Base-by-base conservation (phyloP, 1,284 basidiomycete genomes). In the Schizophyllum amplum region DNA sequence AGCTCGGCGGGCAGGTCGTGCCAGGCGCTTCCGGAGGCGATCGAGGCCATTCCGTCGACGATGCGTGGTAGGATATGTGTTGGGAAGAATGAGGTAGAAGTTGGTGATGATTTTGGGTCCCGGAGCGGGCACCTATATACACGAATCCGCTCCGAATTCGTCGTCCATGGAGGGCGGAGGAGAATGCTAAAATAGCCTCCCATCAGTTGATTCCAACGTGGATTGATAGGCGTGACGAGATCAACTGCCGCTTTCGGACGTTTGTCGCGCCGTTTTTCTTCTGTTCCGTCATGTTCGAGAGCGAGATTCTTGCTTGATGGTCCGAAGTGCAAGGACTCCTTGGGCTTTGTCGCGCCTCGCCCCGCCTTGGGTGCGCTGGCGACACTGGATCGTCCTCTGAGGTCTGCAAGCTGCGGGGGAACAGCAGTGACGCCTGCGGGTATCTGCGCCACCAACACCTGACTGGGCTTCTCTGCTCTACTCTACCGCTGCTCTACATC, bases 1-100 rank as follows among this genome's bases (percentile, higher is more conserved):
- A 89, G 81, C 63, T 89, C 87, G 0, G 72, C 70, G 47, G 86
- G 86, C 62, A 89, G 82, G 42, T 67, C 49, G 57, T 72, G 63
- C 86, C 86, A 88, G 33, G 17, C 17, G 33, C 33, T 17, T 42
- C 33, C 33, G 33, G 33, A 13, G 33, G 33, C 11, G 63, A 68
- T 72, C 13, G 56, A 9, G 20, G 54, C 48, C 61, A 62, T 62
- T 62, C 76, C 70, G 59, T 54, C 68, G 27, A 68, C 58, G 4
- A n/a, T 9, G 42, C 27, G 54, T 2, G 23, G 46, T 33, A 26
- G 24, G 22, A 7, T 24, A 0, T 47, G 6, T 33, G 46, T n/a
- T n/a, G n/a, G n/a, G n/a, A n/a, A n/a, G n/a, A n/a, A 15, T 58
- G 22, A 42, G 52, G 49, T 23, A 24, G 55, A 4, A 22, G 21